These are phyloP conservation scores for Pachysandra terminalis DNA, from an alignment of 164 flowering plant genomes.

Conservation along the genomic window DNA sequence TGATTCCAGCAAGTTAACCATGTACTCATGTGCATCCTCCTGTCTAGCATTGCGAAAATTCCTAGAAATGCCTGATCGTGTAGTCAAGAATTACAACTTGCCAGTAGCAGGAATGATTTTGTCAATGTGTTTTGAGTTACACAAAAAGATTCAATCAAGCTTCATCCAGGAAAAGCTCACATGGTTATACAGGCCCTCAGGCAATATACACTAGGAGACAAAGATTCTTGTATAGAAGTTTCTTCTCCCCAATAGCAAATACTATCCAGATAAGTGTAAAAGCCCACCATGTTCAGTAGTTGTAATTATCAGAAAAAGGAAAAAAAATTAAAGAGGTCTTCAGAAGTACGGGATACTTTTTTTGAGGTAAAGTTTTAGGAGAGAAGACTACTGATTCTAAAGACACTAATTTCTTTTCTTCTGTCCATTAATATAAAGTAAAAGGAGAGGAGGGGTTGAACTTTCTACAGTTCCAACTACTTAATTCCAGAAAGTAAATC, in stretches of 20 bases:
- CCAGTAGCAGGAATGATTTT: too few relatives aligned
- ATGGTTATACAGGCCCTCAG: neutral
- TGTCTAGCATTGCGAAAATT: slow-evolving; percentile 87
- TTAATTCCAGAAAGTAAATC: neutral
- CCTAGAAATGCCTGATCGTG: slow-evolving; percentile 71
- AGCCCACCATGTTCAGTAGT: neutral
- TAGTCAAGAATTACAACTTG: slow-evolving; percentile 42
- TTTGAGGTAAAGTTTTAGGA: too few relatives aligned
- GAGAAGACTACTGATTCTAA: too few relatives aligned
- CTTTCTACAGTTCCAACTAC: too few relatives aligned
- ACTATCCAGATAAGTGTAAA: neutral
- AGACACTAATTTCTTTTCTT: too few relatives aligned
- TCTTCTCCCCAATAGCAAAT: neutral
- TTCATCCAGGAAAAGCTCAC: neutral
- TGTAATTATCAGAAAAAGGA: too few relatives aligned
- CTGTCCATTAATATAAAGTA: too few relatives aligned
- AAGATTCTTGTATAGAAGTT: too few relatives aligned
- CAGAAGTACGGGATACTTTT: too few relatives aligned
- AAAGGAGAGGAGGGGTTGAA: too few relatives aligned
- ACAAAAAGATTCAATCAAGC: neutral
- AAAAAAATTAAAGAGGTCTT: too few relatives aligned
- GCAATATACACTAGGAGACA: neutral
- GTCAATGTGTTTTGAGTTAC: neutral
- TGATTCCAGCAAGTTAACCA: slow-evolving; percentile 91
- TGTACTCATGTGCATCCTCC: slow-evolving; percentile 98